These are phyloP conservation scores for Linum usitatissimum DNA, from an alignment of 345 rosid genomes.

Conservation along the genomic window DNA sequence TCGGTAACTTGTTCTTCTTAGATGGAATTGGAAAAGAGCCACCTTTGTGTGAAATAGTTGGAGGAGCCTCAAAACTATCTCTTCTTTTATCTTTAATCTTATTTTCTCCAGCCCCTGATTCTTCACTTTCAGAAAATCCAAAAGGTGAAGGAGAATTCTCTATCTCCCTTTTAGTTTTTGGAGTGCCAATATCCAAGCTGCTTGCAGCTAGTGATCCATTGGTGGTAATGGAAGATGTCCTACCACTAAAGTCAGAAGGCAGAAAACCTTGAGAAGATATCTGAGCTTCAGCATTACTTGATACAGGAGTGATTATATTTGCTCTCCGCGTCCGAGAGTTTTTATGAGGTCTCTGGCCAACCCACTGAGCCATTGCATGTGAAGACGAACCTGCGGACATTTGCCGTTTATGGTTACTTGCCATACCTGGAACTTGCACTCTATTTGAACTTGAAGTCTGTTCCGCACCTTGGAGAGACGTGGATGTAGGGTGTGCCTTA, in stretches of 20 bases:
- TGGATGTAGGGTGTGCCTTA: conserved; percentile 40
- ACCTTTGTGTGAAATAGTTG: conserved; percentile 38
- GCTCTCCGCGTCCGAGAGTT: conserved; percentile 80
- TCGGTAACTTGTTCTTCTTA: conserved; percentile 45
- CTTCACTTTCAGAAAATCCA: conserved; percentile 76
- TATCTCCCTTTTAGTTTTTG: conserved; percentile 49
- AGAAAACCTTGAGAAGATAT: conserved; percentile 44
- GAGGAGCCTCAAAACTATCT: conserved; percentile 38
- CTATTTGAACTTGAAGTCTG: conserved; percentile 36
- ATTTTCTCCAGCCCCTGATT: conserved; percentile 70
- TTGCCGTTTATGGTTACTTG: conserved; percentile 33
- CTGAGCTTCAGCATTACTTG: conserved; percentile 46
- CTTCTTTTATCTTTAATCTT: conserved; percentile 49
- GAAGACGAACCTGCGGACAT: conserved; percentile 49
- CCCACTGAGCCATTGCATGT: conserved; percentile 83
- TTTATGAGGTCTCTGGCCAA: conserved; percentile 82
- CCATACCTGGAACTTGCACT: conserved; percentile 24
- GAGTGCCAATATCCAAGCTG: conserved; percentile 28
- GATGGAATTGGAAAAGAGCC: conserved; percentile 36
- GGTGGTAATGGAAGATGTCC: conserved; percentile 40
- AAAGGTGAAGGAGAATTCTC: conserved; percentile 55
- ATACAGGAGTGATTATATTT: conserved; percentile 55
- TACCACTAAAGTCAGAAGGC: conserved; percentile 46
- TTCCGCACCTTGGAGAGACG: conserved; percentile 51
- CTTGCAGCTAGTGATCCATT: conserved; percentile 35